Percentiles rank a stretch among this genome's conserved stretches.
These are phyloP conservation scores for Ogataea ramenticola DNA, from an alignment of 805 yeast genomes.

Conservation along the genomic window DNA sequence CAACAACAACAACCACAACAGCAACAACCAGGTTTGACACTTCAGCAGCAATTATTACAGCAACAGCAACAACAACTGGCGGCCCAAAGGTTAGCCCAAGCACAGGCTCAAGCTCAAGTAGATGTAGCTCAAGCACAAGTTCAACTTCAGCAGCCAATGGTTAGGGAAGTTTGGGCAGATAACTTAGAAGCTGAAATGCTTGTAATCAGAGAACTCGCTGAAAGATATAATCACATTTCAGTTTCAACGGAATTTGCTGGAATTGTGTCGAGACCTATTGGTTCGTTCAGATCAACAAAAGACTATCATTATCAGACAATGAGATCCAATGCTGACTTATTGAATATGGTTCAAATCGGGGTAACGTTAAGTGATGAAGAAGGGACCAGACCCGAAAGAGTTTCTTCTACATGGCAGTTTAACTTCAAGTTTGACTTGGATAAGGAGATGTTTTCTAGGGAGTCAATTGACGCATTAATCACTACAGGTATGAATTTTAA, in stretches of 20 bases:
- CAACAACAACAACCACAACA: constrained; percentile 10
- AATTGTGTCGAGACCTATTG: constrained; percentile 91
- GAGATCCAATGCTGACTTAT: constrained; percentile 82
- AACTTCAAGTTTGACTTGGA: constrained; percentile 77
- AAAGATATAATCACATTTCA: constrained; percentile 51
- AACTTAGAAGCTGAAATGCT: constrained; percentile 64
- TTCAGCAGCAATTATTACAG: constrained; percentile 12
- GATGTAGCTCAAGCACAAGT: neutral
- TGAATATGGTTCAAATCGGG: constrained; percentile 82
- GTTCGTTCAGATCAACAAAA: constrained; percentile 78
- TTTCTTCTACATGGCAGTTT: constrained; percentile 90
- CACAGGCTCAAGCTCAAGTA: constrained; percentile 8
- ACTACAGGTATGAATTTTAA: constrained; percentile 81
- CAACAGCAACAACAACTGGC: constrained; percentile 15
- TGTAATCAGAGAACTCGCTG: constrained; percentile 50
- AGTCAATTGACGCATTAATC: constrained; percentile 69
- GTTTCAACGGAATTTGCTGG: constrained; percentile 95
- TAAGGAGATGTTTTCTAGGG: constrained; percentile 80
- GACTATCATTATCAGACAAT: constrained; percentile 96
- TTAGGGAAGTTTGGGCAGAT: constrained; percentile 68
- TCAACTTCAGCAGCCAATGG: constrained; percentile 34
- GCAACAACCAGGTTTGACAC: constrained; percentile 9
- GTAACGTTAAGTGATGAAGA: constrained; percentile 62
- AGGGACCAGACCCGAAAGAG: constrained; percentile 61
- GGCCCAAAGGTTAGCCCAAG: constrained; percentile 11